Evolutionary conservation across 106 monocot genomes (phyloP), one percentile per base, ranked within the genome.

Genomic region (Triglochin maritima): DNA sequence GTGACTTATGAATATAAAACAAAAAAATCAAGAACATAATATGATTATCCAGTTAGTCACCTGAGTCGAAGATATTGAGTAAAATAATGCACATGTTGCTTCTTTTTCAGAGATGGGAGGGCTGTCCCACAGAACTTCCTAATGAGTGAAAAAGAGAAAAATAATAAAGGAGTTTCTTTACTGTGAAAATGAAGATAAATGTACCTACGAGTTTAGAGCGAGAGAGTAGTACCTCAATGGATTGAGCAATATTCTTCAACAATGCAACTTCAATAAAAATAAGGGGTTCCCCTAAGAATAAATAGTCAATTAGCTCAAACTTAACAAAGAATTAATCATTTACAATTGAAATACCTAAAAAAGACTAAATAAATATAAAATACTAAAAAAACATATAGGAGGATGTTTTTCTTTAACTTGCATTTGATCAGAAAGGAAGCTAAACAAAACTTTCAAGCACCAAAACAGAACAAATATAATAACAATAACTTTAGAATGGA

Each of bases 241-340:
- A 82, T 7, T 76, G 71, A 6, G 87, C 87, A 63, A 87, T 75
- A 55, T 80, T 80, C 77, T 87, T 84, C 68, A 92, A 67, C 44
- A 92, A 80, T 60, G 91, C 91, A 64, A 92, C 91, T 79, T 92
- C 91, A 82, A 92, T 92, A 57, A 92, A 92, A 69, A 92, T 92
- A 47, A 92, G 80, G 49, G 91, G 91, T 57, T 92, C 87, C 46
- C 91, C 91, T 92, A 55, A 17, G 13, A 52, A 56, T 41, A n/a
- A 29, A 52, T 5, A 13, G 48, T 2, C 12, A 12, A 65, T 7
- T n/a, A 29, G 0, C 29, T 29, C 29, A 29, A 29, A 29, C 29
- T 29, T 29, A 29, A 29, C 29, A 29, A 29, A 29, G 29, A 29
- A 29, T 29, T 29, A 29, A 29, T 29, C 29, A 29, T 29, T 29